Conservation (phyloP, 129 eudicot genomes). For the Dittrichia graveolens region DNA sequence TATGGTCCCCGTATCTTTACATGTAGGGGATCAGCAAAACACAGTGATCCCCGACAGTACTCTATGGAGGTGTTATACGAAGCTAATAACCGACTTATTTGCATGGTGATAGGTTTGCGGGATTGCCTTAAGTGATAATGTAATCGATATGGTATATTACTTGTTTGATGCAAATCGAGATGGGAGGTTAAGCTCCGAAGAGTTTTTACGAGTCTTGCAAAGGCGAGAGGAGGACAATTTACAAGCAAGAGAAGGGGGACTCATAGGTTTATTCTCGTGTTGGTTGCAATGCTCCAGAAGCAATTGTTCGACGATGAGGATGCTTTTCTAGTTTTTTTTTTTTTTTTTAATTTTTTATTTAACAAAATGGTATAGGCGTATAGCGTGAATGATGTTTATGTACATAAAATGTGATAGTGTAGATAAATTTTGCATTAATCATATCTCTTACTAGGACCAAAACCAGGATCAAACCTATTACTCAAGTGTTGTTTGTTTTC, state of each 20-base stretch:
- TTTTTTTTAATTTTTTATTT: too few relatives aligned
- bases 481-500: too few relatives aligned
- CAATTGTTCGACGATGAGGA: constrained; percentile 40
- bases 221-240: constrained; percentile 67
- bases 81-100: constrained; percentile 12
- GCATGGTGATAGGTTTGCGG: constrained; percentile 65
- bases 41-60: background rate
- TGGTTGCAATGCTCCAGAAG: constrained; percentile 71
- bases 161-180: constrained; percentile 73
- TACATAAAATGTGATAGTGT: background rate
- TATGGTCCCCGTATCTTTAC: background rate
- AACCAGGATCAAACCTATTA: too few relatives aligned
- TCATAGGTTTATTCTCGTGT: constrained; percentile 63
- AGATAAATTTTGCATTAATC: too few relatives aligned
- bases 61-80: background rate
- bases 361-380: background rate
- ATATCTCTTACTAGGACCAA: too few relatives aligned
- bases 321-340: constrained; percentile 22
- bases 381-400: background rate
- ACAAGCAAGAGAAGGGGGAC: constrained; percentile 48
- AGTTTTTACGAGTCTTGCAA: constrained; percentile 80
- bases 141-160: constrained; percentile 68
- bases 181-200: constrained; percentile 78
- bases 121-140: constrained; percentile 56
- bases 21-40: background rate